phyloP scores from a whole-genome alignment of 305 asterid species.

The Rubia tinctorum region DNA sequence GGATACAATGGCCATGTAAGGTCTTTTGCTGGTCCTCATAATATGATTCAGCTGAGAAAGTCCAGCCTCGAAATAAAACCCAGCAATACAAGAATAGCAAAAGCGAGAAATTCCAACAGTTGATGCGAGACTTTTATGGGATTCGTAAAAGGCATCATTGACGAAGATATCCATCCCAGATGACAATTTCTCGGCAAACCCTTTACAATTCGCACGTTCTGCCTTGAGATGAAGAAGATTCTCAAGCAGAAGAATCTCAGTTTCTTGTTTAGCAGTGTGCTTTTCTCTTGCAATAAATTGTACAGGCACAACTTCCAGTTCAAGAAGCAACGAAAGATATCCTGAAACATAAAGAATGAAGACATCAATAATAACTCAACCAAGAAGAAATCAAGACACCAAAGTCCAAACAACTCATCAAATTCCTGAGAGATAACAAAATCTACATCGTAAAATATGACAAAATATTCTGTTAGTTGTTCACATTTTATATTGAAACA shows the following conservation, averaged over 20 bases:
- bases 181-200: conserved; percentile 57
- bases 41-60: conserved; percentile 58
- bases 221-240: conserved; percentile 61
- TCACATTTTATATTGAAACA: background rate
- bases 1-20: conserved; percentile 73
- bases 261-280: conserved; percentile 31
- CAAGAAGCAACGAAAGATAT: conserved; percentile 55
- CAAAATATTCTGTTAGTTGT: no score
- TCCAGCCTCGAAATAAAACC: conserved; percentile 73
- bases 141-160: conserved; percentile 78
- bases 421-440: background rate
- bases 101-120: conserved; percentile 78
- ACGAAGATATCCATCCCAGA: conserved; percentile 74
- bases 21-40: conserved; percentile 38
- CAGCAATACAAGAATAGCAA: conserved; percentile 65
- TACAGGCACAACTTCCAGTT: conserved; percentile 57
- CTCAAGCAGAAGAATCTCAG: conserved; percentile 53
- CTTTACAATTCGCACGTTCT: conserved; percentile 68
- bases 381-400: background rate
- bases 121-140: conserved; percentile 82
- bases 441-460: background rate
- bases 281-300: conserved; percentile 30
- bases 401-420: background rate
- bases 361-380: background rate
- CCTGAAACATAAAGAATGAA: conserved; percentile 40